Conservation (phyloP, 2,329 filamentous ascomycete species). For the Ascochyta fabae region DNA sequence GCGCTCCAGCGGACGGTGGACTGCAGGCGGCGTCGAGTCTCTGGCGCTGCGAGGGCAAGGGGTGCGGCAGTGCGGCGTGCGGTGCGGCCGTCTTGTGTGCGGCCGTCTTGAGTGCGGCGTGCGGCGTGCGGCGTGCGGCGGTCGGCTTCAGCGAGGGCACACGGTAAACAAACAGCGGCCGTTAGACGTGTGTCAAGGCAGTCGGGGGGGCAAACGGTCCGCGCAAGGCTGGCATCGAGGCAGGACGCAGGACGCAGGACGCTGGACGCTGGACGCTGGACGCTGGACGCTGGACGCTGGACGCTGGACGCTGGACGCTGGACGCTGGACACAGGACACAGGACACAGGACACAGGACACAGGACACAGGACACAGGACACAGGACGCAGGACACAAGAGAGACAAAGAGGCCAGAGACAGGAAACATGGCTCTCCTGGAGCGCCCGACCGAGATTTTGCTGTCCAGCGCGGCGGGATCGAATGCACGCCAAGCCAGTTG, state of each 20-base stretch:
- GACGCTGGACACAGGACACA: conserved; percentile 4
- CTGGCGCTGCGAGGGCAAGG: background rate
- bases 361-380: background rate
- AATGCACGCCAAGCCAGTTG: conserved; percentile 16
- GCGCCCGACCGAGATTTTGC: conserved; percentile 21
- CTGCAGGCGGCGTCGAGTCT: background rate
- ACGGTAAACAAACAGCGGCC: conserved; percentile 19
- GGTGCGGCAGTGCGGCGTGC: background rate
- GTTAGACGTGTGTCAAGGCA: conserved; percentile 13
- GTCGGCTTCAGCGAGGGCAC: background rate
- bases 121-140: background rate
- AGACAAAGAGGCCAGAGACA: conserved; percentile 16
- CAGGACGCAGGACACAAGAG: background rate
- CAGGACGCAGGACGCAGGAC: conserved; percentile 7
- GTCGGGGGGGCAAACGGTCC: conserved; percentile 2
- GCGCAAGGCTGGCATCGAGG: conserved; percentile 20
- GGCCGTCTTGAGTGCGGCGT: background rate
- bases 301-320: background rate
- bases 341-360: no score
- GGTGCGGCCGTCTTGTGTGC: background rate
- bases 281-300: background rate
- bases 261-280: background rate
- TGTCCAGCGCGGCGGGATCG: conserved; percentile 19
- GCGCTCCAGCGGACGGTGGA: background rate
- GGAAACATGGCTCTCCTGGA: conserved; percentile 15